Evolutionary conservation across 352 stramenopile species (phyloP), one percentile per base, ranked within the genome.

Genomic region (Pythium aristosporum): DNA sequence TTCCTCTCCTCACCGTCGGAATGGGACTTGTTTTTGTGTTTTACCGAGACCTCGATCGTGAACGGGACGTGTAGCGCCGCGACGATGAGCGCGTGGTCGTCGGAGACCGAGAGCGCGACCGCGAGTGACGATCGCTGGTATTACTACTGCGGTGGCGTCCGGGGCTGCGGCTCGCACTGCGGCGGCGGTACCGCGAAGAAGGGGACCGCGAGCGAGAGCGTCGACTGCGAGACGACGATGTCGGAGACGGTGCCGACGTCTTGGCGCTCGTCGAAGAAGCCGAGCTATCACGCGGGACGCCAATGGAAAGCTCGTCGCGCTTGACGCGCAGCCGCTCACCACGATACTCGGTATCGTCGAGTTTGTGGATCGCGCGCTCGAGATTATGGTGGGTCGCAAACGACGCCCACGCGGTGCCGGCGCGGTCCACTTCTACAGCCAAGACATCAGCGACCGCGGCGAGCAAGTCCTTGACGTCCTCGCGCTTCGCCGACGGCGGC

Each of bases 381-480:
- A 92, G 78, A 49, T 92, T 79, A 16, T 88, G 70, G 1, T 62
- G 65, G 0, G 81, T 85, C n/a, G 74, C 72, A 50, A 94, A 94
- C 5, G 77, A 90, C 1, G 82, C 85, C 15, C 71, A 73, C 6
- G 81, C 85, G 61, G 75, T 80, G 7, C 85, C 85, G 43, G 79
- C 76, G 1, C 77, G 72, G 67, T 94, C 82, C 42, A 92, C 82
- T 50, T 92, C 77, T 8, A 73, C 74, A 57, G 87, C 74, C 20
- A 87, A 71, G 20, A 92, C 82, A 54, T 92, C 85, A 28, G 76
- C 81, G 0, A 73, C 78, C 41, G 74, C 67, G 2, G 72, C 73
- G 3, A 92, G 63, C 55, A 88, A 86, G 59, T 87, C 78, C 59
- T 90, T 89, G 28, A 92, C 68, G 41, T 91, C 85, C 58, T 82